Evolutionary conservation across 2,329 filamentous ascomycete species (phyloP).

Genomic region (Monosporascus sp.): DNA sequence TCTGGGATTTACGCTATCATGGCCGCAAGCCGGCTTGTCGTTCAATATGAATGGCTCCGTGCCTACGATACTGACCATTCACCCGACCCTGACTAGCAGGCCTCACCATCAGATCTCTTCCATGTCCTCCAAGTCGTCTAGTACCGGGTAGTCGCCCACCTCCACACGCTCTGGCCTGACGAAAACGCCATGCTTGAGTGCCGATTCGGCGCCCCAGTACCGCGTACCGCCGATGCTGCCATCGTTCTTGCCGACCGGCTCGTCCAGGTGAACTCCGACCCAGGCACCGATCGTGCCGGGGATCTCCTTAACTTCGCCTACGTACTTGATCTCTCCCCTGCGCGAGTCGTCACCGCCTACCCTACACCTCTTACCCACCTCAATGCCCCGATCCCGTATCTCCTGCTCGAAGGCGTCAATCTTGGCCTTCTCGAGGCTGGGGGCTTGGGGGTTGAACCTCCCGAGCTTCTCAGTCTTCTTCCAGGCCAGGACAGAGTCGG

Average conservation of each 20-base stretch:
- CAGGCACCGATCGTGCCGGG: constrained; percentile 60
- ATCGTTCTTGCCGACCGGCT: constrained; percentile 79
- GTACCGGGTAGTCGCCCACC: constrained; percentile 64
- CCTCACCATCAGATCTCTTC: constrained; percentile 57
- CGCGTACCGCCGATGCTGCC: constrained; percentile 62
- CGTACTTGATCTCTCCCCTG: constrained; percentile 65
- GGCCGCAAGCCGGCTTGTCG: too few relatives aligned
- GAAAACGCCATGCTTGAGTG: constrained; percentile 70
- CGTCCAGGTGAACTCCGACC: constrained; percentile 72
- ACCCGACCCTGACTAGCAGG: neutral
- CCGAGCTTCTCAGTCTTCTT: constrained; percentile 95
- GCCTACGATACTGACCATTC: too few relatives aligned
- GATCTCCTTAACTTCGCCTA: constrained; percentile 72
- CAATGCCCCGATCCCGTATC: constrained; percentile 63
- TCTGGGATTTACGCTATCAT: too few relatives aligned
- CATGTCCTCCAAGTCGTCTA: constrained; percentile 74
- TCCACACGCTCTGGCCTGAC: constrained; percentile 75
- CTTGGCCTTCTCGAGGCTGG: constrained; percentile 68
- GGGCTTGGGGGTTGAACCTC: constrained; percentile 84
- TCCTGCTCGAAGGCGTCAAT: constrained; percentile 65
- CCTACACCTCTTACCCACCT: constrained; percentile 57
- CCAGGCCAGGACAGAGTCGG: constrained; percentile 89
- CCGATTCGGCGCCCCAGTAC: constrained; percentile 65
- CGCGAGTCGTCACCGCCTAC: constrained; percentile 64
- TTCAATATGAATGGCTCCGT: too few relatives aligned